Conservation (phyloP, 495 filamentous ascomycete species). For the Talaromyces nanjingensis region DNA sequence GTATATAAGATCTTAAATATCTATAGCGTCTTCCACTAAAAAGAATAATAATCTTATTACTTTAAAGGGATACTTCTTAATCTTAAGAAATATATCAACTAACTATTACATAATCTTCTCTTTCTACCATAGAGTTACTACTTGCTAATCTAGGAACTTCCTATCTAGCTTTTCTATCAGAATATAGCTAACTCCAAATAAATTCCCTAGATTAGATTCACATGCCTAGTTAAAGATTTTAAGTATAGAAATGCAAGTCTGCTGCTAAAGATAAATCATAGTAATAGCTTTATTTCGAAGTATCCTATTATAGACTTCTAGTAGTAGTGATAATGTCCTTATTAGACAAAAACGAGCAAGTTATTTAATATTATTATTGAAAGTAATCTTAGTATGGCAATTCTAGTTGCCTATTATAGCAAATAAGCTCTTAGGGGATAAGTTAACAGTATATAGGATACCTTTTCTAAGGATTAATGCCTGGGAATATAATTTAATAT, state of each 20-base stretch:
- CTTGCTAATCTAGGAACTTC: conserved; percentile 24
- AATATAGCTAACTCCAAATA: conserved; percentile 30
- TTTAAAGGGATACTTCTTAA: conserved; percentile 24
- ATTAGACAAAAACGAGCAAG: no score
- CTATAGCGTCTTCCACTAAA: not conserved
- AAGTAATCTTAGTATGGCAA: no score
- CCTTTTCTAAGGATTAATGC: no score
- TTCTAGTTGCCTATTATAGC: no score
- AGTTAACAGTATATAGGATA: no score
- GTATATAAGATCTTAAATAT: conserved; percentile 14
- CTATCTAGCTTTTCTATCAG: conserved; percentile 38
- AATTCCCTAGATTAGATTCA: conserved; percentile 20
- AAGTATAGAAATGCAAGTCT: conserved; percentile 22
- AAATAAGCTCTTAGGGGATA: no score
- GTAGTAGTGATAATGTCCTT: no score
- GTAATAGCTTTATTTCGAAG: no score
- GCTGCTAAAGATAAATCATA: no score
- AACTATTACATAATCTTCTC: conserved; percentile 29
- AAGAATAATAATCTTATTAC: conserved; percentile 19
- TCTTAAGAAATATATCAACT: conserved; percentile 29
- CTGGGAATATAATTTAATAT: no score
- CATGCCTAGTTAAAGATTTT: conserved; percentile 21
- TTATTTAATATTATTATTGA: no score
- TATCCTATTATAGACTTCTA: no score
- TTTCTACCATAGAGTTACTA: conserved; percentile 19